phyloP scores from a whole-genome alignment of 1,284 basidiomycete genomes.

The Xerocomus amazonicus region DNA sequence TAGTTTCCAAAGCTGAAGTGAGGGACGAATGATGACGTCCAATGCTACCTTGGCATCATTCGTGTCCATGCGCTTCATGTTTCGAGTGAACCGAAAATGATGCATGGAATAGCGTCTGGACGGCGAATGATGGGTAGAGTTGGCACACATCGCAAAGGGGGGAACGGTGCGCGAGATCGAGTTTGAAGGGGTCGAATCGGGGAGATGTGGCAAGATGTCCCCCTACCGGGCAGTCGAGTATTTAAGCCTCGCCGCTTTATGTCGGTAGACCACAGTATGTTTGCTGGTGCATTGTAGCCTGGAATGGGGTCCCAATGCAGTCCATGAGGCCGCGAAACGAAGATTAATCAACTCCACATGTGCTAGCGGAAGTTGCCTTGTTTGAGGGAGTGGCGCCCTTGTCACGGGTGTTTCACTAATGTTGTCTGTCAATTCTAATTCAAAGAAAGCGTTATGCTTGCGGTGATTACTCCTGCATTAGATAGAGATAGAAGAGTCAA shows the following conservation, averaged over 20 bases:
- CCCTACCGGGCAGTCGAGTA: conserved; percentile 9
- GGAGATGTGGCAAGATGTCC: not conserved
- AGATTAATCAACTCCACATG: conserved; percentile 9
- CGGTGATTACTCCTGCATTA: conserved; percentile 21
- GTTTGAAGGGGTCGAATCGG: not conserved
- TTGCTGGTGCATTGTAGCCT: conserved; percentile 25
- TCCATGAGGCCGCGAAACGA: conserved; percentile 24
- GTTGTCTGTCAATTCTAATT: not conserved
- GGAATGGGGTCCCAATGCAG: conserved; percentile 11
- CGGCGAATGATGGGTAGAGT: conserved; percentile 7
- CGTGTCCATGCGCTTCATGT: conserved; percentile 10
- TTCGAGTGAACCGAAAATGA: conserved; percentile 16
- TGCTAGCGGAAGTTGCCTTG: conserved; percentile 19
- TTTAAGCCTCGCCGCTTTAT: conserved; percentile 25
- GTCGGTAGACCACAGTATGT: conserved; percentile 8
- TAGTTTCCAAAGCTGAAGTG: conserved; percentile 24
- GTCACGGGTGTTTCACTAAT: conserved; percentile 7
- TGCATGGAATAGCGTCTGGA: conserved; percentile 3
- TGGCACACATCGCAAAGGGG: conserved; percentile 17
- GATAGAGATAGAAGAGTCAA: conserved; percentile 3
- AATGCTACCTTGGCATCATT: conserved; percentile 16
- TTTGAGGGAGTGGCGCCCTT: conserved; percentile 8
- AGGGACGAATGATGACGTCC: conserved; percentile 23
- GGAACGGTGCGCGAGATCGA: not conserved
- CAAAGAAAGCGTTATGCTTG: not conserved